A percentile compares a stretch with the other conserved stretches of the same genome.
phyloP scores from a whole-genome alignment of 768 basidiomycete genomes.

The Baorangia bicolor region DNA sequence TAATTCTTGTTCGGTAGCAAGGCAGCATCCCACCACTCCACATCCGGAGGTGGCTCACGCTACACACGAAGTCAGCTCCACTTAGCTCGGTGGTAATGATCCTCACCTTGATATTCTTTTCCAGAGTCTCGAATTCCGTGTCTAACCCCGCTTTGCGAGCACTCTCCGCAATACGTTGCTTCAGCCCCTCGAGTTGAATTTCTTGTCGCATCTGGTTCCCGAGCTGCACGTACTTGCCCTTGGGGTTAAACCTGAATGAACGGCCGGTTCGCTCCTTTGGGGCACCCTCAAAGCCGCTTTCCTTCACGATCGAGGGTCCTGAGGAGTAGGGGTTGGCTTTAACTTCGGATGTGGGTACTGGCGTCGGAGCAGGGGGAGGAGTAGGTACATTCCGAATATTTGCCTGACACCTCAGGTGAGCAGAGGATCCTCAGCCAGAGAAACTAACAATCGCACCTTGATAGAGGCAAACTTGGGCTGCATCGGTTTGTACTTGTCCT shows the following conservation, averaged over 20 bases:
- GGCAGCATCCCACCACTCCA: slow-evolving; percentile 97
- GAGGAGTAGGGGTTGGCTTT: slow-evolving; percentile 79
- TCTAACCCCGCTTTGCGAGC: slow-evolving; percentile 93
- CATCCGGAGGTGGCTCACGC: slow-evolving; percentile 83
- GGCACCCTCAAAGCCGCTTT: slow-evolving; percentile 68
- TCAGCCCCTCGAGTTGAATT: slow-evolving; percentile 82
- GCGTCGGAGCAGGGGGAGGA: slow-evolving; percentile 45
- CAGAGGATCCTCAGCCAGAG: not conserved
- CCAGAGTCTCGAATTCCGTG: slow-evolving; percentile 86
- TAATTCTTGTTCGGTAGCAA: slow-evolving; percentile 81
- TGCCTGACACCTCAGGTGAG: slow-evolving; percentile 41
- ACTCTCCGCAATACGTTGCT: slow-evolving; percentile 90
- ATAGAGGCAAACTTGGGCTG: slow-evolving; percentile 98
- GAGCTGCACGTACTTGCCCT: slow-evolving; percentile 85
- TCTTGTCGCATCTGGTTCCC: slow-evolving; percentile 73
- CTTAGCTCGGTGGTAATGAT: not conserved
- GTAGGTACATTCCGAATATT: slow-evolving; percentile 77
- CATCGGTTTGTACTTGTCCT: slow-evolving; percentile 97
- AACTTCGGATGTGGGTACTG: slow-evolving; percentile 40
- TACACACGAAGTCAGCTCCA: slow-evolving; percentile 31
- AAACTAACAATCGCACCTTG: slow-evolving; percentile 48
- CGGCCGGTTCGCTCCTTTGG: slow-evolving; percentile 70
- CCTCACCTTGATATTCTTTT: slow-evolving; percentile 83
- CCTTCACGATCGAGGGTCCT: slow-evolving; percentile 43
- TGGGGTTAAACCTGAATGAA: slow-evolving; percentile 82